These are phyloP conservation scores for Coniochaeta ligniaria DNA, from an alignment of 2,329 filamentous ascomycete species.

Conservation along the genomic window DNA sequence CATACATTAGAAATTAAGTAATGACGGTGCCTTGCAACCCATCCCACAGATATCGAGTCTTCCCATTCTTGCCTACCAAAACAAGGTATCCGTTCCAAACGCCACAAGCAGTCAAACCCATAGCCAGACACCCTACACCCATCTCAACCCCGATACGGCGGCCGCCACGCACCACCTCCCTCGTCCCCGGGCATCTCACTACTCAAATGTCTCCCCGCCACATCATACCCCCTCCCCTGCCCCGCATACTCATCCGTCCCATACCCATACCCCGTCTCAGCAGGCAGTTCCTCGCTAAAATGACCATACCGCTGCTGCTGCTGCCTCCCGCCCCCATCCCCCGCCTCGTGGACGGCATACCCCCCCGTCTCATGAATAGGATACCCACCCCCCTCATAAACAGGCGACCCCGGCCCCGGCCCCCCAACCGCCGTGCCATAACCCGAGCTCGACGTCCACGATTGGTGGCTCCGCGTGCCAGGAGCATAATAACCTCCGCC, in stretches of 20 bases:
- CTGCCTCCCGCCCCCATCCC: neutral
- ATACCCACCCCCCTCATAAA: neutral
- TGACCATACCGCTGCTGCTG: neutral
- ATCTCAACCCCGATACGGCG: neutral
- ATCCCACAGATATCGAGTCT: too few species aligned
- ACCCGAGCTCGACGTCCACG: neutral
- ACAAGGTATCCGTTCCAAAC: neutral
- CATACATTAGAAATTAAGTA: too few species aligned
- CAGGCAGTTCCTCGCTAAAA: neutral
- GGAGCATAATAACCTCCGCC: neutral
- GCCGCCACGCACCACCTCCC: neutral
- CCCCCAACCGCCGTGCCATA: neutral
- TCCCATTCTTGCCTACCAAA: too few species aligned
- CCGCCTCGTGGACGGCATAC: neutral
- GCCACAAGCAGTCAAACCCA: neutral
- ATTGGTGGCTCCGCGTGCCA: neutral
- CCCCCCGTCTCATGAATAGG: neutral
- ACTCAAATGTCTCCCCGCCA: neutral
- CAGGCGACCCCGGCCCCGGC: neutral
- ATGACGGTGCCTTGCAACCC: too few species aligned
- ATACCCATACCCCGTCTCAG: neutral
- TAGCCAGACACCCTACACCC: neutral
- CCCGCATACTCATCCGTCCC: neutral
- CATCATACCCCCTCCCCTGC: neutral
- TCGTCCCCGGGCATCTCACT: neutral